A percentile compares a stretch with the other conserved stretches of the same genome.
Conservation (phyloP, 305 asterid genomes). For the Fraxinus dipetala region DNA sequence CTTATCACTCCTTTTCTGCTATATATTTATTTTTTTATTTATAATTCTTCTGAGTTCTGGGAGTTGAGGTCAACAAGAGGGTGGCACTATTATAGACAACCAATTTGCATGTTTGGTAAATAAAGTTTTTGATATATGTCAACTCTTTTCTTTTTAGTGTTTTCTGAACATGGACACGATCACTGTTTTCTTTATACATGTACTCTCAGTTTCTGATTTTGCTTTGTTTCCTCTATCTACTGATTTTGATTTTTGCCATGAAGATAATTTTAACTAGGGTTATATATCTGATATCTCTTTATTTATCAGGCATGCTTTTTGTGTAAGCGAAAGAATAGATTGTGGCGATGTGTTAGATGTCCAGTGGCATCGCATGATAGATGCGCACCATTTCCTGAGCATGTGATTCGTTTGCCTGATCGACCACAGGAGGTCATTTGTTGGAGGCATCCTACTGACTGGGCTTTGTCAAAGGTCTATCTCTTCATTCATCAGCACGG, state of each 20-base stretch:
- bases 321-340: slow-evolving; percentile 62
- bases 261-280: slow-evolving; percentile 12
- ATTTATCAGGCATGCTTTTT: slow-evolving; percentile 66
- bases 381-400: slow-evolving; percentile 83
- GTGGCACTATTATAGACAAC: not conserved
- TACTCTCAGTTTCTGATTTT: slow-evolving; percentile 12
- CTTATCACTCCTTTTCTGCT: not conserved
- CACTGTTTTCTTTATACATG: not conserved
- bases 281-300: slow-evolving; percentile 18
- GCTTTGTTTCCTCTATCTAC: not conserved
- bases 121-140: not conserved
- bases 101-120: not conserved
- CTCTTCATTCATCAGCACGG: slow-evolving; percentile 30
- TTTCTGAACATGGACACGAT: slow-evolving; percentile 6
- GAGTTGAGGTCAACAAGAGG: not conserved
- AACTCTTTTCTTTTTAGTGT: not conserved
- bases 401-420: slow-evolving; percentile 51
- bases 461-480: slow-evolving; percentile 47
- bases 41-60: not conserved
- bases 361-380: slow-evolving; percentile 67
- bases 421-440: slow-evolving; percentile 74
- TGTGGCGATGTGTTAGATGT: slow-evolving; percentile 77
- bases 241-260: not conserved
- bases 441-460: slow-evolving; percentile 76
- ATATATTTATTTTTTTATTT: not conserved